Base-by-base conservation (phyloP, 1,284 basidiomycete species). In the Puccinia coronata region DNA sequence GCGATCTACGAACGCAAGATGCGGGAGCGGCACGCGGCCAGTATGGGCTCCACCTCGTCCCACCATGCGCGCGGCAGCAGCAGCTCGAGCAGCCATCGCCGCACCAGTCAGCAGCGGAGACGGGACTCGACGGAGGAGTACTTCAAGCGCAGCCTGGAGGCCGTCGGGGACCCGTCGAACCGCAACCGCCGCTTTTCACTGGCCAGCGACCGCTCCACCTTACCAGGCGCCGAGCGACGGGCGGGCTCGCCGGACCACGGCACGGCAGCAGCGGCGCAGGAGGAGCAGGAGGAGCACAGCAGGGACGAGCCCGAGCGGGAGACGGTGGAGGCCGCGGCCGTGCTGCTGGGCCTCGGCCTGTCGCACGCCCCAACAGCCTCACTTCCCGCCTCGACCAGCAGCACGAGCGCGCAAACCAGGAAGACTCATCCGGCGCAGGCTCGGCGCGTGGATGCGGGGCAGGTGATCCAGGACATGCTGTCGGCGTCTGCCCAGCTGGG, bases 241-340 rank as follows among this genome's bases (percentile, higher is more conserved):
- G n/a, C 39, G 18, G n/a, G 20, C n/a, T 25, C 16, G 23, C 14
- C 23, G 14, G 57, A n/a, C n/a, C n/a, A n/a, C n/a, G n/a, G n/a
- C n/a, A n/a, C n/a, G n/a, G n/a, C n/a, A n/a, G n/a, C n/a, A n/a
- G n/a, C n/a, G n/a, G n/a, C n/a, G n/a, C n/a, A 57, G 36, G 18
- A 34, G 23, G 9, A 9, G 57, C 12, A 25, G 5, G n/a, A 34
- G 2, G 28, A 59, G 8, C 5, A n/a, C 18, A 14, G 11, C 8
- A 25, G n/a, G 16, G 4, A 18, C 4, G 59, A 76, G 16, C 36
- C 43, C 12, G 74, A 76, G 34, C 59, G 31, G 25, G 74, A 76
- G 39, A 76, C 74, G 28, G 74, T 47, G 11, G 74, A 55, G 63
- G 74, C 74, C 25, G 74, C 74, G 34, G 59, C 74, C 5, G 74